Evolutionary conservation across 129 eudicot genomes (phyloP).

Genomic region (Silybum marianum): DNA sequence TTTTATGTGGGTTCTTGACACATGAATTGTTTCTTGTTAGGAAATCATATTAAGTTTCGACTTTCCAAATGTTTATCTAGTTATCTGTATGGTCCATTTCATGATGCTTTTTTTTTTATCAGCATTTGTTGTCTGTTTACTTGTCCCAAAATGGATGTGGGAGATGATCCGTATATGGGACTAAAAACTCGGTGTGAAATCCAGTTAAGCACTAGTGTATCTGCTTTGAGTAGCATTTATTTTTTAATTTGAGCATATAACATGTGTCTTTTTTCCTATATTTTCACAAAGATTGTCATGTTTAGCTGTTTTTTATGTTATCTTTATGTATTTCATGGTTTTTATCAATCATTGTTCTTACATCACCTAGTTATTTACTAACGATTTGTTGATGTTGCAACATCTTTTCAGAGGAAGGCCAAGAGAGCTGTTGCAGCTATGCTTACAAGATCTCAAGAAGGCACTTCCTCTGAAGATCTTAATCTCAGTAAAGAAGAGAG

Average conservation of each 20-base stretch:
- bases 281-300: neutral
- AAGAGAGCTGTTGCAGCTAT: constrained; percentile 94
- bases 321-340: neutral
- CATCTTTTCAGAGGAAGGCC: constrained; percentile 66
- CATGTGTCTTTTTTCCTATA: neutral
- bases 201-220: too few relatives aligned
- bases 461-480: constrained; percentile 47
- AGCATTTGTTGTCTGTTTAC: too few relatives aligned
- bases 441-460: constrained; percentile 78
- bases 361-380: constrained; percentile 35
- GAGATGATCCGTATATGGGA: too few relatives aligned
- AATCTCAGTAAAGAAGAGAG: constrained; percentile 63
- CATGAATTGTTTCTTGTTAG: neutral
- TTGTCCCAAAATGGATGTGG: too few relatives aligned
- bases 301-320: neutral
- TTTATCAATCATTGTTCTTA: neutral
- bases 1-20: neutral
- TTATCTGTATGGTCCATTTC: too few relatives aligned
- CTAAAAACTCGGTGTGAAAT: too few relatives aligned
- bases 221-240: too few relatives aligned
- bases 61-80: neutral
- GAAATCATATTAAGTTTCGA: neutral
- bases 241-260: too few relatives aligned
- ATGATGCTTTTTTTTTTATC: too few relatives aligned
- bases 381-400: neutral